Conservation (phyloP, 1,284 basidiomycete species). For the Apiotrichum gracile region DNA sequence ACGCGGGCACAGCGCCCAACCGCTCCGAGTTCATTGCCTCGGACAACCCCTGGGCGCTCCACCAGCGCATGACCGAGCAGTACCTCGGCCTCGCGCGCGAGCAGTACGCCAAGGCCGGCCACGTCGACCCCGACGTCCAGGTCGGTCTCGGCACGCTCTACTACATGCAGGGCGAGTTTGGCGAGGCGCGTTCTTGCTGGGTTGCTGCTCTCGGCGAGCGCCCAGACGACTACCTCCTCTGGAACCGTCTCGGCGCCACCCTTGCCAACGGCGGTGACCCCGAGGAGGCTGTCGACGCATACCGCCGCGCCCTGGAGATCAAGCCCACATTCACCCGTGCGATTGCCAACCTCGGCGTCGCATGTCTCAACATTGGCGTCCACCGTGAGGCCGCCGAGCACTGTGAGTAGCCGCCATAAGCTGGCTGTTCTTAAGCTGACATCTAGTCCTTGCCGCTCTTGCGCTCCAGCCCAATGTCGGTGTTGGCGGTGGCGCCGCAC, state of each 20-base stretch:
- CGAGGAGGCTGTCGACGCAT: constrained; percentile 92
- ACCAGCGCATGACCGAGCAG: constrained; percentile 71
- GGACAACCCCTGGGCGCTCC: constrained; percentile 75
- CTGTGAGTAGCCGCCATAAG: constrained; percentile 42
- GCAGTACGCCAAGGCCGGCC: constrained; percentile 60
- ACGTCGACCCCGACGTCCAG: constrained; percentile 86
- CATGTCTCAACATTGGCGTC: constrained; percentile 92
- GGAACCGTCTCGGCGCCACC: constrained; percentile 94
- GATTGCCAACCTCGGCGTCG: constrained; percentile 95
- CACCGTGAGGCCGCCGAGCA: constrained; percentile 96
- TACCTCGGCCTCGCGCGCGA: constrained; percentile 79
- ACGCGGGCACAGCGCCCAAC: constrained; percentile 44
- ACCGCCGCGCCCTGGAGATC: constrained; percentile 84
- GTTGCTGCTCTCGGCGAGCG: constrained; percentile 70
- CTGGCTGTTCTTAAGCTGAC: background rate
- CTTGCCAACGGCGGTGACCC: constrained; percentile 92
- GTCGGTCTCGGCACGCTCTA: constrained; percentile 88
- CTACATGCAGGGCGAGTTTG: constrained; percentile 59
- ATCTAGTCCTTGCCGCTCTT: constrained; percentile 72
- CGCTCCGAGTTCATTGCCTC: constrained; percentile 19
- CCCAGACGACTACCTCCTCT: constrained; percentile 85
- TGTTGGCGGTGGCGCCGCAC: constrained; percentile 18
- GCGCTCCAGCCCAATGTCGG: constrained; percentile 59
- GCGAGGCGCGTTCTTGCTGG: constrained; percentile 72
- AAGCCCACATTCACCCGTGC: constrained; percentile 95